Evolutionary conservation across 805 yeast genomes (phyloP).

Genomic region (Yamadazyma akitaensis): DNA sequence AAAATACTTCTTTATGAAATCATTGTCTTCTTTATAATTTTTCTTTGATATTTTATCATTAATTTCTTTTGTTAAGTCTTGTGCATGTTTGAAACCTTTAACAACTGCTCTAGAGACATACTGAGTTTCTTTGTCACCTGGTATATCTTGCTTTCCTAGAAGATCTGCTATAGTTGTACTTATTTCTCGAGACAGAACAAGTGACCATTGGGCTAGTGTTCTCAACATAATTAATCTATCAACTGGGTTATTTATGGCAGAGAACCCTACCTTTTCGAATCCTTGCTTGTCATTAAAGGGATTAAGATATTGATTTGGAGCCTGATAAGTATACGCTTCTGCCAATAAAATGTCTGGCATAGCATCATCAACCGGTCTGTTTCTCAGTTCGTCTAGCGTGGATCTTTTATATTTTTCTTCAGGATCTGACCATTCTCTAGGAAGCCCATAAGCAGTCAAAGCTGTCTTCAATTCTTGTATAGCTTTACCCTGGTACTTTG

Average conservation of each 20-base stretch:
- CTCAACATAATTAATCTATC: slow-evolving; percentile 38
- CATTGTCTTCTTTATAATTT: slow-evolving; percentile 18
- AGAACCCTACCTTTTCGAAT: slow-evolving; percentile 32
- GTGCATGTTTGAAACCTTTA: slow-evolving; percentile 32
- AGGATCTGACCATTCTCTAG: slow-evolving; percentile 36
- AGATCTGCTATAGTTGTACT: slow-evolving; percentile 22
- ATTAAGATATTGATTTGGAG: slow-evolving; percentile 10
- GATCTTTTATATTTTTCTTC: slow-evolving; percentile 10
- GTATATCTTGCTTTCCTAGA: slow-evolving; percentile 29
- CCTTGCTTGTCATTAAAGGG: slow-evolving; percentile 21
- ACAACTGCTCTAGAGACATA: slow-evolving; percentile 35
- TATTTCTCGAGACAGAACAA: slow-evolving; percentile 29
- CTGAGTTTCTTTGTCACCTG: slow-evolving; percentile 37
- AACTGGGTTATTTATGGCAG: slow-evolving; percentile 26
- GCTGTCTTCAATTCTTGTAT: slow-evolving; percentile 32
- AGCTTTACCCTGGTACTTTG: slow-evolving; percentile 24
- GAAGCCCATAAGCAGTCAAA: slow-evolving; percentile 28
- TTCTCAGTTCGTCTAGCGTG: slow-evolving; percentile 1
- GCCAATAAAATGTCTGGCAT: slow-evolving; percentile 10
- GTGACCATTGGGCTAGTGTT: slow-evolving; percentile 34
- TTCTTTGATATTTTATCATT: slow-evolving; percentile 29
- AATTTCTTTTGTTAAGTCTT: slow-evolving; percentile 29
- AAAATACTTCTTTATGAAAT: slow-evolving; percentile 23
- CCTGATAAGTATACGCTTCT: slow-evolving; percentile 8
- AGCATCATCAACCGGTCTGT: slow-evolving; percentile 6